phyloP scores from a whole-genome alignment of 148 eudicot species.

The Selenicereus undatus region DNA sequence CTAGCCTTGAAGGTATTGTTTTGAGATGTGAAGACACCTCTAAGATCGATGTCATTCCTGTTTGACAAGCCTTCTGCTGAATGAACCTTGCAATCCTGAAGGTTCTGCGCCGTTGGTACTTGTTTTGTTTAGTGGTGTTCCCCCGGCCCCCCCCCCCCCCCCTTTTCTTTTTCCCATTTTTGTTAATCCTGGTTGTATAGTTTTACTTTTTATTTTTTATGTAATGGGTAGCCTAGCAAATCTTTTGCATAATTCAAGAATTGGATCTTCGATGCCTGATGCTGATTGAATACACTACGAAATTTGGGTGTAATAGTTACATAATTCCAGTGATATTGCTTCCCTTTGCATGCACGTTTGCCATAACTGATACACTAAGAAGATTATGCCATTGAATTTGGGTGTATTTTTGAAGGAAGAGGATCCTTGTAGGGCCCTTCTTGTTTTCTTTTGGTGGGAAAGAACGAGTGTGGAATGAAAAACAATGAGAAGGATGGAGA shows the following conservation, averaged over 20 bases:
- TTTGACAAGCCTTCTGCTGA: constrained; percentile 34
- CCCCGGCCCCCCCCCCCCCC: background rate
- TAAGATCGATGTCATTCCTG: constrained; percentile 85
- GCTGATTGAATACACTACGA: constrained; percentile 6
- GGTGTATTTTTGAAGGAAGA: too few species aligned
- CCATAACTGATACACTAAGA: background rate
- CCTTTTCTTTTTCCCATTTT: constrained; percentile 13
- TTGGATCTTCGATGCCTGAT: constrained; percentile 20
- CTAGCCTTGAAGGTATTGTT: constrained; percentile 81
- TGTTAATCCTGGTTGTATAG: constrained; percentile 35
- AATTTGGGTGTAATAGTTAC: constrained; percentile 6
- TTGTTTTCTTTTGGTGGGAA: too few species aligned
- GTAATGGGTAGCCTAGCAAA: constrained; percentile 28
- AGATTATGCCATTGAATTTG: background rate
- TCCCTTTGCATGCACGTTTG: background rate
- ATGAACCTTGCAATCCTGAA: constrained; percentile 20
- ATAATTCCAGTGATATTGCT: background rate
- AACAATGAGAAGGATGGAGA: too few species aligned
- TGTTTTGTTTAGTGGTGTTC: constrained; percentile 33
- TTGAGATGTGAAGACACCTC: constrained; percentile 90
- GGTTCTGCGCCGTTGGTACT: constrained; percentile 20
- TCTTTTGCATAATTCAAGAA: constrained; percentile 31
- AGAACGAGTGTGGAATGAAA: too few species aligned
- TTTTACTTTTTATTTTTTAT: constrained; percentile 29
- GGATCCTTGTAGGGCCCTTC: too few species aligned